phyloP scores from a whole-genome alignment of 2,329 filamentous ascomycete genomes.

The Fulvia fulva region DNA sequence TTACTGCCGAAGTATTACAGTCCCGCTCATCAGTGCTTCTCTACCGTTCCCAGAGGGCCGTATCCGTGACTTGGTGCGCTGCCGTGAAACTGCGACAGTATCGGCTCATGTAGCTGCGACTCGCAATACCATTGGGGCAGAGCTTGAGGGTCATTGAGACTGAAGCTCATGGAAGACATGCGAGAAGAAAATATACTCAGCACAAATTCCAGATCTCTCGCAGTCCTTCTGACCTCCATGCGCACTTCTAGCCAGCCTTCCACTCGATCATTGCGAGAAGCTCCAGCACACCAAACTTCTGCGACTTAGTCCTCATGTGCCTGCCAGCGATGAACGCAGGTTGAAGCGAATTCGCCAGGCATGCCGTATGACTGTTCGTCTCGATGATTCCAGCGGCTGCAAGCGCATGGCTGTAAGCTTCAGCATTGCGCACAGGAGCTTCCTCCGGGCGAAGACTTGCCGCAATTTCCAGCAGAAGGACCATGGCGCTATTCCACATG shows the following conservation, averaged over 20 bases:
- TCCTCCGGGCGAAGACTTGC: constrained; percentile 2
- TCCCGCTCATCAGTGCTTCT: too few species aligned
- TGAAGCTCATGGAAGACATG: too few species aligned
- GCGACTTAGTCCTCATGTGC: constrained; percentile 14
- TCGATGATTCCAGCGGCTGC: constrained; percentile 10
- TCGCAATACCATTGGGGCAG: too few species aligned
- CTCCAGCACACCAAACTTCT: constrained; percentile 15
- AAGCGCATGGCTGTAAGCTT: constrained; percentile 11
- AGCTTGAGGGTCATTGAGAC: too few species aligned
- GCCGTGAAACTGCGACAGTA: too few species aligned
- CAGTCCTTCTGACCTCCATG: constrained; percentile 13
- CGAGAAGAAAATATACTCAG: too few species aligned
- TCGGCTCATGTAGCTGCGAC: too few species aligned
- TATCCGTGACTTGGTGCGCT: too few species aligned
- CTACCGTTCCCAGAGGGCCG: too few species aligned
- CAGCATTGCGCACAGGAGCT: background rate
- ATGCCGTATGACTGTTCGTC: constrained; percentile 15
- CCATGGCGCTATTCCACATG: constrained; percentile 11
- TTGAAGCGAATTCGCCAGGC: constrained; percentile 14
- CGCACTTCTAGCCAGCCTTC: constrained; percentile 17
- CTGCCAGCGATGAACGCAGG: constrained; percentile 12
- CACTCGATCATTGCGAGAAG: constrained; percentile 13
- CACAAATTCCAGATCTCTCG: constrained; percentile 13
- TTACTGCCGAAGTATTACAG: too few species aligned
- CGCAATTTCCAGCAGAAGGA: constrained; percentile 12